These are phyloP conservation scores for Clitoria ternatea DNA, from an alignment of 306 rosid genomes.

Conservation along the genomic window DNA sequence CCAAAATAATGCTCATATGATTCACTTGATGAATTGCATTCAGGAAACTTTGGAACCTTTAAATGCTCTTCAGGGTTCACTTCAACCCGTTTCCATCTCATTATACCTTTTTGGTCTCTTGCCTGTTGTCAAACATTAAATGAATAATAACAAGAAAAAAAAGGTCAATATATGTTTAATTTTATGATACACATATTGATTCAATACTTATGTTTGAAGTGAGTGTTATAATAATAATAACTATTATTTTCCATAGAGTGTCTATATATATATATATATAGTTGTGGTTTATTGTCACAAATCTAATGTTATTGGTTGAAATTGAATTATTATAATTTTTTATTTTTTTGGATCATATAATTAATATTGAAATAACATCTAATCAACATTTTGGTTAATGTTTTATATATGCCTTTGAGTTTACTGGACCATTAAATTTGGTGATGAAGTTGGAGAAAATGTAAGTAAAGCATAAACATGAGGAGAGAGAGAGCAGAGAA, in stretches of 20 bases:
- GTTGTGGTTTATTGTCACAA: no score
- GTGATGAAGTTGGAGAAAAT: background rate
- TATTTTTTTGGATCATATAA: no score
- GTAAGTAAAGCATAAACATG: background rate
- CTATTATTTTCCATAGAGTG: no score
- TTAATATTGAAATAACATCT: no score
- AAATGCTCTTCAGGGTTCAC: constrained; percentile 50
- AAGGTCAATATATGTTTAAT: no score
- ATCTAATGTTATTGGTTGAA: no score
- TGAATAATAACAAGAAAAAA: background rate
- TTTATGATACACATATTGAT: no score
- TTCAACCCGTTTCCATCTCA: constrained; percentile 45
- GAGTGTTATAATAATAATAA: no score
- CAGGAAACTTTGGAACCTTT: constrained; percentile 36
- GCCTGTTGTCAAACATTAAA: constrained; percentile 21
- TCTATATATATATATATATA: no score
- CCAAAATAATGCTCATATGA: constrained; percentile 30
- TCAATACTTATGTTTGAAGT: background rate
- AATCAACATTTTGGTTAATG: no score
- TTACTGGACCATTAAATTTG: background rate
- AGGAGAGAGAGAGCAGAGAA: background rate
- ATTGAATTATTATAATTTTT: no score
- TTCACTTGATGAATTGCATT: constrained; percentile 25
- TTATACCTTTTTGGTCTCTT: constrained; percentile 26
- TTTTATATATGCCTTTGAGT: background rate